Evolutionary conservation across 306 rosid species (phyloP), one percentile per base, ranked within the genome.

Genomic region (Albizia julibrissin): DNA sequence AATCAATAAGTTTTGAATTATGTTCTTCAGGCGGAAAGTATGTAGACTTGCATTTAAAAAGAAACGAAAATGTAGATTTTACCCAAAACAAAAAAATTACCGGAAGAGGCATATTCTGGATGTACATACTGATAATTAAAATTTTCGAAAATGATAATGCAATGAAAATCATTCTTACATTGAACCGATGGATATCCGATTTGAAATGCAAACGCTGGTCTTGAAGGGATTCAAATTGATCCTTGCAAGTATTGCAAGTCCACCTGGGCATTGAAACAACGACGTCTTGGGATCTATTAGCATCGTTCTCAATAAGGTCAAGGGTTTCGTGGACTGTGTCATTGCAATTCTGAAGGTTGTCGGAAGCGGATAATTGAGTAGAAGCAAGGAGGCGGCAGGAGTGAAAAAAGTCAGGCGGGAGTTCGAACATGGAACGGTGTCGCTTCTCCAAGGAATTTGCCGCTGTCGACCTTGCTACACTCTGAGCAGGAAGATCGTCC

Each of bases 131-230:
- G 58, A 69, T 61, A 69, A 77, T 14, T 39, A n/a, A 54, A n/a
- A 74, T 50, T 0, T 5, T 14, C 3, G 5, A 43, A 10, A 8
- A 14, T 16, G 42, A 71, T 40, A 43, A 79, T 16, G 37, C 29
- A 12, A 5, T 2, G 22, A 21, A 44, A 27, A 69, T 43, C 3
- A 56, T 11, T 29, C 71, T 89, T 85, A 93, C 99, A 77, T 95
- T 95, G 91, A 95, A 93, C n/a, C 99, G 93, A 85, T 95, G 99
- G 66, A 95, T 85, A 46, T 95, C 99, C 75, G 98, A 91, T 80
- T 95, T 93, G 90, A 95, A 95, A 84, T 95, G 99, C 54, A 88
- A 87, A n/a, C 99, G 99, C 85, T 95, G 99, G 78, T 93, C 97
- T 34, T 84, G 87, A 67, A 95, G 94, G 61, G 99, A 95, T 62